Evolutionary conservation across 2,329 filamentous ascomycete species (phyloP).

Genomic region (Tolypocladium guangdongense): DNA sequence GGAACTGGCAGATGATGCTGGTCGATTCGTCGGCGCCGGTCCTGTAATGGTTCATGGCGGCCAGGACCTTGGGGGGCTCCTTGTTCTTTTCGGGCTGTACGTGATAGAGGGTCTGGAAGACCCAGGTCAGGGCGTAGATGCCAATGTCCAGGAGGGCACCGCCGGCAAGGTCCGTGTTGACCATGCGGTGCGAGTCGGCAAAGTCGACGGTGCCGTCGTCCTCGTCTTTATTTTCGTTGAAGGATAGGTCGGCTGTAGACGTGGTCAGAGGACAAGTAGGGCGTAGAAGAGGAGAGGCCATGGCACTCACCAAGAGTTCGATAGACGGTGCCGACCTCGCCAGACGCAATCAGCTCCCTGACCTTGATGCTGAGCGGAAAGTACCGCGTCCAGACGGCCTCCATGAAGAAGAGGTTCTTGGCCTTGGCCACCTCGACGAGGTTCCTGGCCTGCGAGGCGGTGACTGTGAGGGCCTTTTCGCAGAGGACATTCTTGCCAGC

Average conservation of each 20-base stretch:
- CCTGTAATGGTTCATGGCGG: conserved; percentile 60
- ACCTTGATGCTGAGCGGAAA: conserved; percentile 75
- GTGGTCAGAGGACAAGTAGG: conserved; percentile 2
- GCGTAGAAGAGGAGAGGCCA: neutral
- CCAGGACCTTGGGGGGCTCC: conserved; percentile 55
- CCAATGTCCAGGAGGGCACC: conserved; percentile 77
- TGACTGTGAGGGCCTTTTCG: conserved; percentile 85
- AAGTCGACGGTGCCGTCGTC: conserved; percentile 38
- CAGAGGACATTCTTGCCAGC: conserved; percentile 83
- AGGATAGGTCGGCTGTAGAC: conserved; percentile 43
- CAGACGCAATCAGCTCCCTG: conserved; percentile 48
- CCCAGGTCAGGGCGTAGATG: conserved; percentile 82
- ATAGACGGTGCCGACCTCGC: conserved; percentile 49
- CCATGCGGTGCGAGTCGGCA: conserved; percentile 58
- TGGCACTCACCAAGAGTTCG: conserved; percentile 38
- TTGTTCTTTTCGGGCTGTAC: conserved; percentile 58
- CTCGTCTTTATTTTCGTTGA: conserved; percentile 47
- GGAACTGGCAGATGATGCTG: conserved; percentile 69
- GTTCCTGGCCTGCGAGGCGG: conserved; percentile 62
- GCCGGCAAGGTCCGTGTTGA: conserved; percentile 73
- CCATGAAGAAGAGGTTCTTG: conserved; percentile 71
- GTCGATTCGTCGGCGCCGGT: conserved; percentile 71
- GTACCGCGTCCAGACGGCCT: conserved; percentile 83
- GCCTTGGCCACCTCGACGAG: conserved; percentile 60
- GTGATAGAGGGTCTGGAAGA: conserved; percentile 83